Base-by-base conservation (phyloP, 352 stramenopile species). In the Peronospora destructor region DNA sequence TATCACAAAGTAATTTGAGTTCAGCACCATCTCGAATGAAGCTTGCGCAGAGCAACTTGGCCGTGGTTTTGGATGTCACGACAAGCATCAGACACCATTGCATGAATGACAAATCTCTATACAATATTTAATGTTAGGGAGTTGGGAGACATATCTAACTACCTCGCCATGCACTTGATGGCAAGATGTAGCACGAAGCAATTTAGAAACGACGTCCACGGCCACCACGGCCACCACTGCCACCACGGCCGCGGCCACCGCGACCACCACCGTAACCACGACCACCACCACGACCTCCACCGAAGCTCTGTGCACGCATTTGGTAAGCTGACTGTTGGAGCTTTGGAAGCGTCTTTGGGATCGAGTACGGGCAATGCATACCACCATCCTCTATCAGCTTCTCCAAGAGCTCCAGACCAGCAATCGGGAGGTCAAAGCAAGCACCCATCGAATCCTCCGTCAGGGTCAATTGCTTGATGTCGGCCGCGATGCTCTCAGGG, bases 391-490 rank as follows among this genome's bases (percentile, higher is more conserved):
- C 82, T 43, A 96, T 91, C 19, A 85, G 68, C 29, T 86, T 63
- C 35, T 94, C 70, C 2, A 97, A 40, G 7, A 65, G 17, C 21
- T 80, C 60, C 28, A 95, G 57, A 16, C 64, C 79, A 12, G 73
- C 63, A 12, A 79, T 62, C 0, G 85, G 84, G 26, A 97, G 61
- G 48, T 97, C 91, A 53, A 97, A 97, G 53, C 94, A 91, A 17
- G 86, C 89, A 17, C 80, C 83, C 76, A 88, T 85, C 12, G 67
- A 65, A 62, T 97, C 89, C 28, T 84, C 85, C 9, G 80, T 90
- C 25, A 97, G 60, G 44, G 84, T 91, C 68, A 97, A 72, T 64
- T 94, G 88, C 63, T 93, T 92, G 36, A 97, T 81, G 39, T 88
- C 67, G 12, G 83, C 80, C 13, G 84, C 68, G 17, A 83, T 61